Percentiles rank a stretch among this genome's conserved stretches.
Evolutionary conservation across 2,329 filamentous ascomycete species (phyloP).

Genomic region (Colletotrichum brevisporum): DNA sequence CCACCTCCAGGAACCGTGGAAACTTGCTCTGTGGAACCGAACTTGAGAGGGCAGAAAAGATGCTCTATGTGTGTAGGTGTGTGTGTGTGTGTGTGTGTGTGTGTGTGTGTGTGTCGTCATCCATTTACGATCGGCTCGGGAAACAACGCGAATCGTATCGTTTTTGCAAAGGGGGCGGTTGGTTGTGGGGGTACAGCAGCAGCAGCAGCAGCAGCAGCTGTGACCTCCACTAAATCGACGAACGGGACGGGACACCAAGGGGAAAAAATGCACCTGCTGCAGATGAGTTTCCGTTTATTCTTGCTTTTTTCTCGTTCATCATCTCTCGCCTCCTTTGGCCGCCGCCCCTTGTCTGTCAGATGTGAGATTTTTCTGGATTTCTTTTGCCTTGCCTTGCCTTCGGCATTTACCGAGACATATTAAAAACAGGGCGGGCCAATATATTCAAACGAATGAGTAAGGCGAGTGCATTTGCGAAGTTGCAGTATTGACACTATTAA

Average conservation of each 20-base stretch:
- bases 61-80: not conserved
- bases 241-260: too few relatives aligned
- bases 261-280: too few relatives aligned
- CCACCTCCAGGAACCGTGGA: not conserved
- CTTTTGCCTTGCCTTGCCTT: not conserved
- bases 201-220: not conserved
- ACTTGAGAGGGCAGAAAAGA: not conserved
- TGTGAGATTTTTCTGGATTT: not conserved
- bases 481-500: too few relatives aligned
- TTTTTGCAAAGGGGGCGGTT: not conserved
- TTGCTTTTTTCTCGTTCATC: too few relatives aligned
- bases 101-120: slow-evolving; percentile 24
- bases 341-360: too few relatives aligned
- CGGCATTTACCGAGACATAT: slow-evolving; percentile 33
- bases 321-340: too few relatives aligned
- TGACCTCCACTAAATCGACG: too few relatives aligned
- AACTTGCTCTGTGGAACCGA: not conserved
- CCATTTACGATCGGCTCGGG: slow-evolving; percentile 39
- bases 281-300: too few relatives aligned
- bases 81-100: not conserved
- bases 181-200: not conserved
- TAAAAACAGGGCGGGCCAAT: not conserved
- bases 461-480: slow-evolving; percentile 13
- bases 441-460: slow-evolving; percentile 29
- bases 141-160: slow-evolving; percentile 14